A percentile compares a stretch with the other conserved stretches of the same genome.
phyloP scores from a whole-genome alignment of 2,329 filamentous ascomycete genomes.

The Ophiostoma ips region DNA sequence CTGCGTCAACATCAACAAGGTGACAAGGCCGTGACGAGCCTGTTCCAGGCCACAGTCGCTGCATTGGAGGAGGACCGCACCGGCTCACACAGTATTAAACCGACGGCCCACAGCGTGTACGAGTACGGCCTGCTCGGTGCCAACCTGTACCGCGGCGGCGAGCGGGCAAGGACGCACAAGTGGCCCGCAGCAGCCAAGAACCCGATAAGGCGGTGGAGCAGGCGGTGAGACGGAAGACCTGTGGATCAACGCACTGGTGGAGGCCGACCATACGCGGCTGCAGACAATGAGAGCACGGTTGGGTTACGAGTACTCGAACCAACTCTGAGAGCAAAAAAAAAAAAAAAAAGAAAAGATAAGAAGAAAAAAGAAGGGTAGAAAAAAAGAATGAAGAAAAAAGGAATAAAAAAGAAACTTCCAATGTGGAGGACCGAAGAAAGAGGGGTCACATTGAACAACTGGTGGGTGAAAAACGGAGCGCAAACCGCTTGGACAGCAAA shows the following conservation, averaged over 20 bases:
- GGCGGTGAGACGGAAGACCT: neutral
- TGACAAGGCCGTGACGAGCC: conserved; percentile 21
- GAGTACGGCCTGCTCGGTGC: conserved; percentile 31
- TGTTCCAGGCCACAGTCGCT: conserved; percentile 27
- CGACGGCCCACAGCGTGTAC: conserved; percentile 16
- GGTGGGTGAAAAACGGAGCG: too few species aligned
- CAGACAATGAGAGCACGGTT: conserved; percentile 9
- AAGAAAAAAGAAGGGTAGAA: too few species aligned
- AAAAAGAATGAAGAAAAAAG: too few species aligned
- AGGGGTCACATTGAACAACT: too few species aligned
- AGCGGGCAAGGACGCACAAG: conserved; percentile 4
- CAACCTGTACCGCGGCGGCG: conserved; percentile 24
- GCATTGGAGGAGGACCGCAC: conserved; percentile 11
- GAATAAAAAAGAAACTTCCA: too few species aligned
- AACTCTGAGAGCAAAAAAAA: neutral
- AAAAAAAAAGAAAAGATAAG: neutral
- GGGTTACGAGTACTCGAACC: neutral
- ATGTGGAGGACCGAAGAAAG: too few species aligned
- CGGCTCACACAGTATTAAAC: too few species aligned
- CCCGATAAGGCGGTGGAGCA: too few species aligned
- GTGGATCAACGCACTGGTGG: conserved; percentile 11
- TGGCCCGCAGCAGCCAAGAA: neutral
- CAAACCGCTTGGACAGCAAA: too few species aligned
- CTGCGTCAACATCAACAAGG: conserved; percentile 14
- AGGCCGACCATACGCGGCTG: conserved; percentile 7